phyloP scores from a whole-genome alignment of 352 stramenopile species.

The Globisporangium paddicum region DNA sequence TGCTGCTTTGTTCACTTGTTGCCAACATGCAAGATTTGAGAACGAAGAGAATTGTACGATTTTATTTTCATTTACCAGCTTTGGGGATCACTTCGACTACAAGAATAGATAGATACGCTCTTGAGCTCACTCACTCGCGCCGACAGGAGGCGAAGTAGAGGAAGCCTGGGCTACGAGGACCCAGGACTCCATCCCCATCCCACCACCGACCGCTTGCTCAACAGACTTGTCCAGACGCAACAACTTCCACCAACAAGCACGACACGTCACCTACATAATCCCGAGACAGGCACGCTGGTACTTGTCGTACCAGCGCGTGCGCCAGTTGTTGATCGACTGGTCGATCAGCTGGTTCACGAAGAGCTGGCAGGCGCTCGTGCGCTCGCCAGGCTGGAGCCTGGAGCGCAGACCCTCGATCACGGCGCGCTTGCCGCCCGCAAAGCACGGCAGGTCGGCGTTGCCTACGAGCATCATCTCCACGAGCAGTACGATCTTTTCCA shows the following conservation, averaged over 20 bases:
- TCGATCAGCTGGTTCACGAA: conserved; percentile 87
- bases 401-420: conserved; percentile 74
- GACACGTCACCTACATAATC: conserved; percentile 51
- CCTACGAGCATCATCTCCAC: conserved; percentile 95
- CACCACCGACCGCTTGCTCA: not conserved
- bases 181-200: not conserved
- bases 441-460: conserved; percentile 83
- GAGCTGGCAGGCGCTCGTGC: conserved; percentile 75
- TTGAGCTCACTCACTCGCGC: no score
- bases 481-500: conserved; percentile 93
- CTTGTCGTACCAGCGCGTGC: conserved; percentile 89
- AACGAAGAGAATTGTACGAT: not conserved
- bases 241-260: not conserved
- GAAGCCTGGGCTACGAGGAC: not conserved
- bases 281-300: conserved; percentile 87
- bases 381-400: conserved; percentile 72
- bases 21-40: no score
- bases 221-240: not conserved
- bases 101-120: not conserved
- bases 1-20: not conserved
- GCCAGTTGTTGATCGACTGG: conserved; percentile 87
- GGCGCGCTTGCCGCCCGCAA: conserved; percentile 73
- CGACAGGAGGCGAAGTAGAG: no score
- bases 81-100: not conserved
- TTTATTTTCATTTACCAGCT: not conserved